Evolutionary conservation across 768 basidiomycete species (phyloP).

Genomic region (Mycena maculata): DNA sequence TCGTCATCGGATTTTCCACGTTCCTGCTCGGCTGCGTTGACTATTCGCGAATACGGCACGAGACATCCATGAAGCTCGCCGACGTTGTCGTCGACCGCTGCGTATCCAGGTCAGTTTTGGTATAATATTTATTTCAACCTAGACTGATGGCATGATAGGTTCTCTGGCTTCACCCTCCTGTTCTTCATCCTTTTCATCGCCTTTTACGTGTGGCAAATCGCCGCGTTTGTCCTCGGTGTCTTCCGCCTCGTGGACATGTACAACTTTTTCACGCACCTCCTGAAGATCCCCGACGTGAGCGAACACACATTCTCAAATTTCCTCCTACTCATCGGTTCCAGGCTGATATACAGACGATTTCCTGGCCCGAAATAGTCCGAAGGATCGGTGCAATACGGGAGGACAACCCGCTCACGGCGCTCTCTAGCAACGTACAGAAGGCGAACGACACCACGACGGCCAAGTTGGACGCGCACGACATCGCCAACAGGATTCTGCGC

Average conservation of each 20-base stretch:
- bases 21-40: constrained; percentile 96
- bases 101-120: constrained; percentile 78
- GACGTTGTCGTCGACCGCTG: constrained; percentile 88
- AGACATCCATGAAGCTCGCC: constrained; percentile 74
- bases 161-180: constrained; percentile 86
- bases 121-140: not conserved
- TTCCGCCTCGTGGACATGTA: constrained; percentile 93
- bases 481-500: constrained; percentile 97
- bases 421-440: constrained; percentile 70
- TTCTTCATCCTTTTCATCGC: constrained; percentile 87
- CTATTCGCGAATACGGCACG: constrained; percentile 81
- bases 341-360: constrained; percentile 97
- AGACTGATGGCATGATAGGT: constrained; percentile 56
- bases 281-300: constrained; percentile 92
- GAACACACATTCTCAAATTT: not conserved
- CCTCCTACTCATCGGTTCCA: constrained; percentile 46
- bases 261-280: constrained; percentile 92
- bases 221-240: constrained; percentile 80
- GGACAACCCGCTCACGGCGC: constrained; percentile 91
- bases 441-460: constrained; percentile 77
- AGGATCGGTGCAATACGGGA: constrained; percentile 91
- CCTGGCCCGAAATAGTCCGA: constrained; percentile 95
- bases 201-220: constrained; percentile 91
- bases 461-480: constrained; percentile 96
- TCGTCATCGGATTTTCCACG: constrained; percentile 98